Conservation (phyloP, 371 early-diverging fungal species). For the Haplosporangium sp. region DNA sequence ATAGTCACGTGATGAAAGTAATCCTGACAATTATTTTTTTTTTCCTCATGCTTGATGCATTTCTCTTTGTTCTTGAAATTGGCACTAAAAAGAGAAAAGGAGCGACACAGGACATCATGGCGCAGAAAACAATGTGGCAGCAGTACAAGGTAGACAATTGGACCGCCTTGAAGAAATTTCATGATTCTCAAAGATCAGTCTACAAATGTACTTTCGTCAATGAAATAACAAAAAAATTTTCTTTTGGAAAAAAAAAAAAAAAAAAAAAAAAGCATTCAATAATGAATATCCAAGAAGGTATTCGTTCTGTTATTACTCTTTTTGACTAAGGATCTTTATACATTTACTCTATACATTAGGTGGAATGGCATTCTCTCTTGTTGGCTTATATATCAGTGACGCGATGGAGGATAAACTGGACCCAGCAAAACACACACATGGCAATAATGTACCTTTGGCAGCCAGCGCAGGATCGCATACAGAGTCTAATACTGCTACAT, state of each 20-base stretch:
- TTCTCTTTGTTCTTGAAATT: neutral
- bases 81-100: neutral
- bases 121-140: conserved; percentile 3
- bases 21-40: no score
- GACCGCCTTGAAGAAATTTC: no score
- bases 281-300: no score
- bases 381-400: conserved; percentile 46
- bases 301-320: no score
- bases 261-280: no score
- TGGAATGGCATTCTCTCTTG: conserved; percentile 44
- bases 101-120: neutral
- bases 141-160: conserved; percentile 2
- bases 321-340: neutral
- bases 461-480: neutral
- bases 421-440: conserved; percentile 14
- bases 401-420: conserved; percentile 46
- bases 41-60: neutral
- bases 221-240: no score
- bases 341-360: conserved; percentile 17
- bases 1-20: no score
- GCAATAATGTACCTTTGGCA: neutral
- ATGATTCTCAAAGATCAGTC: no score
- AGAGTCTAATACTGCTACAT: neutral
- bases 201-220: no score
- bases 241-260: no score